phyloP scores from a whole-genome alignment of 2,329 filamentous ascomycete species.

The Fusarium pseudonygamai region DNA sequence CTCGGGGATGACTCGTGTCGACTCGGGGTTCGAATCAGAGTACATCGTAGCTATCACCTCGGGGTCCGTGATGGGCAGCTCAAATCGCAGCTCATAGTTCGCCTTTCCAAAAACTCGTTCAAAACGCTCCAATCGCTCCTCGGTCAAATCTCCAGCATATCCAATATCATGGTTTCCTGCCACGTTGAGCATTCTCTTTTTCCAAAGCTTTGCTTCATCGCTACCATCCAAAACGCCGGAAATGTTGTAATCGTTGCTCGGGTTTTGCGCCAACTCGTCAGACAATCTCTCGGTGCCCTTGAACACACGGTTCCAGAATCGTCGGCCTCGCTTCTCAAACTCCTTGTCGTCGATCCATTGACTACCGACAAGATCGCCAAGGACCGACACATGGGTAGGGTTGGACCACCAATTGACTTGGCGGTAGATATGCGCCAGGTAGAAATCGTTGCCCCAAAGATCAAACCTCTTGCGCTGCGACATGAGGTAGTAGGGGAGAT shows the following conservation, averaged over 20 bases:
- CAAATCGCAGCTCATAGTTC: constrained; percentile 88
- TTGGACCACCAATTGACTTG: constrained; percentile 83
- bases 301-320: constrained; percentile 87
- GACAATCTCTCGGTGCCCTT: constrained; percentile 71
- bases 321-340: constrained; percentile 75
- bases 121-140: constrained; percentile 80
- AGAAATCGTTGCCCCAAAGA: constrained; percentile 92
- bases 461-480: constrained; percentile 83
- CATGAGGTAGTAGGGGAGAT: constrained; percentile 73
- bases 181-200: constrained; percentile 83
- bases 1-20: constrained; percentile 66
- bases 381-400: constrained; percentile 87
- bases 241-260: constrained; percentile 59
- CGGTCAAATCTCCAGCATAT: constrained; percentile 89
- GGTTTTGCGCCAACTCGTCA: constrained; percentile 61
- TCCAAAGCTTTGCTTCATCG: constrained; percentile 67
- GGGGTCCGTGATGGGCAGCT: constrained; percentile 59
- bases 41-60: constrained; percentile 53
- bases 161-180: constrained; percentile 97
- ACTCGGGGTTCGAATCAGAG: constrained; percentile 56
- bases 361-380: constrained; percentile 92
- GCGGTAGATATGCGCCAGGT: constrained; percentile 91
- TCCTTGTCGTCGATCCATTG: constrained; percentile 93
- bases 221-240: constrained; percentile 59
- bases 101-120: constrained; percentile 85